Base-by-base conservation (phyloP, 2,329 filamentous ascomycete genomes). In the Alternaria burnsii region DNA sequence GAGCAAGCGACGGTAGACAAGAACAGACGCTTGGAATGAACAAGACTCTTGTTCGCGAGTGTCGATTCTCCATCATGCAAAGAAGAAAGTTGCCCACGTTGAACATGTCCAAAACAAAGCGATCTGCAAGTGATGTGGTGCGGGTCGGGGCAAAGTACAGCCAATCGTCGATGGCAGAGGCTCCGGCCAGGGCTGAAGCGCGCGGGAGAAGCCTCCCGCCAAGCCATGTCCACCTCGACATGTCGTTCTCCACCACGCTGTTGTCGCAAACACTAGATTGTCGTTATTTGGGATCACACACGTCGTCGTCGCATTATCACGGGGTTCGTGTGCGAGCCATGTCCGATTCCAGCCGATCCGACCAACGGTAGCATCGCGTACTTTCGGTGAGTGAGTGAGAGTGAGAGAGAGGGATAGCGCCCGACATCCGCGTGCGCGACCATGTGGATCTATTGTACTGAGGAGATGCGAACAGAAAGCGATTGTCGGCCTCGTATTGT, bases 321-420 rank as follows among this genome's bases (percentile, higher is more conserved):
- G 52, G 50, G 48, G 24, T 30, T 40, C n/a, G 43, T n/a, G 59
- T 28, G 30, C 43, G 58, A 71, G 74, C 70, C 47, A 78, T 78
- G 73, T 66, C 71, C 67, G 53, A 62, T 66, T 62, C 60, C 68
- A 68, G 68, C 67, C 66, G 55, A 55, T 63, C 55, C 52, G 68
- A 67, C 66, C 69, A 62, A n/a, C 42, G 44, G 44, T 54, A 61
- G 55, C 55, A 51, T 30, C 59, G 55, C 59, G 55, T 8, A n/a
- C 20, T 38, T 26, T 30, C 24, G 55, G 59, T 61, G 55, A 58
- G 55, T 40, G 55, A 22, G 34, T 5, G 47, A 30, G 68, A 69
- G 63, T 59, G 63, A 50, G 68, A 68, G 68, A 68, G 63, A 60
- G 62, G 60, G 52, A 26, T 18, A 41, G 56, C 53, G 63, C 51